Percentiles rank a stretch among this genome's conserved stretches.
Conservation (phyloP, 306 rosid species). For the Psophocarpus tetragonolobus region DNA sequence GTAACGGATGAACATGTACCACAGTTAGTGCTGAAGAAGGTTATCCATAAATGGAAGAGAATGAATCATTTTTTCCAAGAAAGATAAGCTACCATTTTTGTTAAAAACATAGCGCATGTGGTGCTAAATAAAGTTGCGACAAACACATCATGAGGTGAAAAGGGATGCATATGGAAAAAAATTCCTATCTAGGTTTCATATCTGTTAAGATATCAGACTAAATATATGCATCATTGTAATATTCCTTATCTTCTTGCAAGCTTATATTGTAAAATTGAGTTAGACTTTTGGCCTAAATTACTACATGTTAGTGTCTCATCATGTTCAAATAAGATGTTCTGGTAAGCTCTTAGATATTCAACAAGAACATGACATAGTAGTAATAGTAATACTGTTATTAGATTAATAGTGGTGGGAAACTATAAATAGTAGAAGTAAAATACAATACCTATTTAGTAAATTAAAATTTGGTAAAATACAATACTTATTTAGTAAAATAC, state of each 20-base stretch:
- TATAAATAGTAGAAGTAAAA: too few species aligned
- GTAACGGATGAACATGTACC: slow-evolving; percentile 6
- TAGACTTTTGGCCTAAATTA: too few species aligned
- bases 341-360: too few species aligned
- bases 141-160: slow-evolving; percentile 31
- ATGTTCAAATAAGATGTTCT: too few species aligned
- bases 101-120: background rate
- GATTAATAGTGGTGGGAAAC: too few species aligned
- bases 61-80: slow-evolving; percentile 22
- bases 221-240: background rate
- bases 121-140: slow-evolving; percentile 40
- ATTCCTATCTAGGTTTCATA: background rate
- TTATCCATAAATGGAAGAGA: background rate
- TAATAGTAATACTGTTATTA: too few species aligned
- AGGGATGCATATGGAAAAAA: slow-evolving; percentile 15
- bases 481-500: too few species aligned
- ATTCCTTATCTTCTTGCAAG: background rate
- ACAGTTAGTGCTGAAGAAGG: background rate
- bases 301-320: too few species aligned
- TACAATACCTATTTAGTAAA: too few species aligned
- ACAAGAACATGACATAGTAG: too few species aligned
- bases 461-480: too few species aligned
- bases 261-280: background rate
- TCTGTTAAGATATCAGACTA: background rate
- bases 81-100: slow-evolving; percentile 15